These are phyloP conservation scores for Lycium ferocissimum DNA, from an alignment of 257 asterid species.

Conservation along the genomic window DNA sequence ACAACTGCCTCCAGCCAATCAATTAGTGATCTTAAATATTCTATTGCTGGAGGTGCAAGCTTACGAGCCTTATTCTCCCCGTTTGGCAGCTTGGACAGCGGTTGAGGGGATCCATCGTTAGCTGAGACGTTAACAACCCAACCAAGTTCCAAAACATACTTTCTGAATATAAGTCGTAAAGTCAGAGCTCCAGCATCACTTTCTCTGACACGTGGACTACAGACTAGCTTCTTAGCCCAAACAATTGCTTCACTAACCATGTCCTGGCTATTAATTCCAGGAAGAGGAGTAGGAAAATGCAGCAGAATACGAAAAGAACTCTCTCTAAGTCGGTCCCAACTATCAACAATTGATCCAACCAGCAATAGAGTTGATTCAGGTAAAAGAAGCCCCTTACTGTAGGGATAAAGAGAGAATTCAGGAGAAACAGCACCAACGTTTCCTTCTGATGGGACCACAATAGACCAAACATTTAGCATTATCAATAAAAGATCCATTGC, in stretches of 20 bases:
- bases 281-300: conserved; percentile 90
- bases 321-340: conserved; percentile 93
- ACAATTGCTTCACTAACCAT: conserved; percentile 63
- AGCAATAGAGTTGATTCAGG: conserved; percentile 80
- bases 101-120: conserved; percentile 50
- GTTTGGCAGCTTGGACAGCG: conserved; percentile 44
- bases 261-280: conserved; percentile 69
- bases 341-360: conserved; percentile 94
- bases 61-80: conserved; percentile 40
- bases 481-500: conserved; percentile 86
- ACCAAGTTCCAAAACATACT: conserved; percentile 81
- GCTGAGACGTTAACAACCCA: conserved; percentile 69
- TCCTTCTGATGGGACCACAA: conserved; percentile 48
- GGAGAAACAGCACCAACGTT: conserved; percentile 48
- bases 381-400: conserved; percentile 63
- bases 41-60: conserved; percentile 57
- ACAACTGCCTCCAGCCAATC: conserved; percentile 86
- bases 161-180: conserved; percentile 81
- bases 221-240: conserved; percentile 88
- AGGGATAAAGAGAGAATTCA: conserved; percentile 61
- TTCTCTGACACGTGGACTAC: conserved; percentile 98
- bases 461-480: conserved; percentile 84
- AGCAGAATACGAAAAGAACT: conserved; percentile 76
- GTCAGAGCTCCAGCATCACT: conserved; percentile 99
- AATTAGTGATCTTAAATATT: conserved; percentile 71